Evolutionary conservation across 179 eudicot species (phyloP), one percentile per base, ranked within the genome.

Genomic region (Nepenthes alata): DNA sequence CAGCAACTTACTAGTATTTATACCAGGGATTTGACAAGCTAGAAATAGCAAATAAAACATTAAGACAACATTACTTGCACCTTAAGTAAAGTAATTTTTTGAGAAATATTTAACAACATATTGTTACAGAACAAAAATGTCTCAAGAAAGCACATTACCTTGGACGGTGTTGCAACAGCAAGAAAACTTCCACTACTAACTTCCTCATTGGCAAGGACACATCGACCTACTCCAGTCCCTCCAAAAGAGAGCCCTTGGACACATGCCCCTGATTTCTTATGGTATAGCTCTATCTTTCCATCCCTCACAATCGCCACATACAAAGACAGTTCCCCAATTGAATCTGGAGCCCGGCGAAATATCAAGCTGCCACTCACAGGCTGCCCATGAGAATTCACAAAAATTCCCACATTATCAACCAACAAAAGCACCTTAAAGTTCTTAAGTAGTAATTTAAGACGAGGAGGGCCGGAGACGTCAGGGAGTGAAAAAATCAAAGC

Each of bases 351-450:
- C 57, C 72, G 78, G 73, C 70, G 67, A 64, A 93, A 89, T 15
- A 93, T 87, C 88, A 93, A 79, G 69, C 90, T 93, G 3, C 98
- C 96, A 61, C 96, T 88, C 53, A 85, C 90, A n/a, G 98, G 98
- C 64, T 84, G 95, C 35, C 98, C 98, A 35, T 70, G 73, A 53
- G 77, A 53, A 82, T 89, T 75, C 56, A 83, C 93, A 56, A 74
- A 63, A 65, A 93, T 68, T 47, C 90, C 98, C 9, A 84, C 93
- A 71, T 89, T 93, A 67, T 93, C 98, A 54, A 85, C 96, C 77
- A 86, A 55, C 79, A 93, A 77, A 58, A 93, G 68, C 67, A 87
- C 85, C 72, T 75, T 78, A 53, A 73, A 72, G 51, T 79, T 91
- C 70, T 75, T 86, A 35, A 57, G 39, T 66, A 91, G 73, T 67